phyloP scores from a whole-genome alignment of 768 basidiomycete genomes.

The Xerocomus spinulosus region DNA sequence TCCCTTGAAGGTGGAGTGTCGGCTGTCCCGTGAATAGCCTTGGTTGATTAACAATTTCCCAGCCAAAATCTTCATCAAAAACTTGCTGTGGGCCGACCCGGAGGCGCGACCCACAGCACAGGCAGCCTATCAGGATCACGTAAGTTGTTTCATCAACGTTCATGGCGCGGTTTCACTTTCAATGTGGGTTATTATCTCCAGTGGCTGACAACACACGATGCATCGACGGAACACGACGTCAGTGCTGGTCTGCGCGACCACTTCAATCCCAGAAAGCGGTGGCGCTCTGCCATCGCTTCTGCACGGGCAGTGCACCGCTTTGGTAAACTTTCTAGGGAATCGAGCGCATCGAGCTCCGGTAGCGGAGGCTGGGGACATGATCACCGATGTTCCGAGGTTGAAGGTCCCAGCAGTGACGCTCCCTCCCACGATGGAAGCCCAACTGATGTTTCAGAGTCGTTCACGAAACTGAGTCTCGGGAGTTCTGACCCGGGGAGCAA shows the following conservation, averaged over 20 bases:
- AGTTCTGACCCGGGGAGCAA: slow-evolving; percentile 37
- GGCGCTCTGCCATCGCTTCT: slow-evolving; percentile 64
- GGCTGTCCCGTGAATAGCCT: background rate
- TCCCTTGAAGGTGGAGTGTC: slow-evolving; percentile 58
- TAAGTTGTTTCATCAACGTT: slow-evolving; percentile 31
- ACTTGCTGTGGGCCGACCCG: slow-evolving; percentile 69
- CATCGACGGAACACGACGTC: slow-evolving; percentile 73
- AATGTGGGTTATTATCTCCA: slow-evolving; percentile 26
- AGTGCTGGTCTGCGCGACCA: slow-evolving; percentile 68
- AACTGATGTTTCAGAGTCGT: slow-evolving; percentile 17
- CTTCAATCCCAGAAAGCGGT: slow-evolving; percentile 71
- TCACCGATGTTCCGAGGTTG: slow-evolving; percentile 20
- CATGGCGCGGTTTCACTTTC: background rate
- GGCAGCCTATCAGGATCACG: slow-evolving; percentile 64
- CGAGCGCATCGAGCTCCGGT: slow-evolving; percentile 27
- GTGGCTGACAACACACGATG: slow-evolving; percentile 70
- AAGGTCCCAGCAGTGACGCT: slow-evolving; percentile 30
- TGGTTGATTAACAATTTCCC: background rate
- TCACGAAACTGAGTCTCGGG: slow-evolving; percentile 28
- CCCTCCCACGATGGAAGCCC: slow-evolving; percentile 31
- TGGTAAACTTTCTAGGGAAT: slow-evolving; percentile 23
- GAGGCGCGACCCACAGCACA: slow-evolving; percentile 64
- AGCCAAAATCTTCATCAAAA: slow-evolving; percentile 84
- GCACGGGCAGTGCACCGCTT: slow-evolving; percentile 39
- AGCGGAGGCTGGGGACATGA: slow-evolving; percentile 38